Conservation (phyloP, 2,329 filamentous ascomycete species). For the Cordyceps militaris region DNA sequence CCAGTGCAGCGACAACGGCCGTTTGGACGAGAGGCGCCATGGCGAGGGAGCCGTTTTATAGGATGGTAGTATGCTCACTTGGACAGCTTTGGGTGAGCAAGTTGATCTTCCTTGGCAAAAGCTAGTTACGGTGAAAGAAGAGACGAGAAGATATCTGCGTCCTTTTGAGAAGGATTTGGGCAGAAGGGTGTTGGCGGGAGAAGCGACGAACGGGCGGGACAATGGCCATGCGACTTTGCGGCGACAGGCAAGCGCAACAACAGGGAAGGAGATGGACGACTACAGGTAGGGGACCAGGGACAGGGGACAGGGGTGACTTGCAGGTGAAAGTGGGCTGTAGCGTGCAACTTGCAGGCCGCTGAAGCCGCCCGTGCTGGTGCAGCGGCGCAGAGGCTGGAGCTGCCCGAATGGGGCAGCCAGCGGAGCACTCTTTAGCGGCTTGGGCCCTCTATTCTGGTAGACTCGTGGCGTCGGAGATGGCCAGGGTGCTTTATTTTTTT, state of each 20-base stretch:
- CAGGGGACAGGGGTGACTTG: background rate
- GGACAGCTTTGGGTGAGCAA: background rate
- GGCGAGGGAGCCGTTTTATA: slow-evolving; percentile 2
- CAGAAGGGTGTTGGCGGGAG: background rate
- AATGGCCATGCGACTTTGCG: background rate
- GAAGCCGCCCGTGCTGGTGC: background rate
- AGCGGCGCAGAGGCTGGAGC: slow-evolving; percentile 1
- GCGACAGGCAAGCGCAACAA: background rate
- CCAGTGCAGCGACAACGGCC: slow-evolving; percentile 10
- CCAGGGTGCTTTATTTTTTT: background rate
- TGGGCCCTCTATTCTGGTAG: background rate
- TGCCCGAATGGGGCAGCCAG: slow-evolving; percentile 4
- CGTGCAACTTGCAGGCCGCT: background rate
- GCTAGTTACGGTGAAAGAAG: background rate
- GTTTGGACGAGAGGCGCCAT: slow-evolving; percentile 6
- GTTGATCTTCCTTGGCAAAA: background rate
- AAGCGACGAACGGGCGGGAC: background rate
- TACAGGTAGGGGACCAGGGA: too few species aligned
- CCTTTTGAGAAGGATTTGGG: slow-evolving; percentile 6
- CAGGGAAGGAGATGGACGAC: too few species aligned
- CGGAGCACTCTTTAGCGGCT: background rate
- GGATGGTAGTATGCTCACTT: background rate
- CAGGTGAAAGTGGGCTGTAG: too few species aligned
- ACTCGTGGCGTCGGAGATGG: background rate
- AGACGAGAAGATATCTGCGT: slow-evolving; percentile 6